Evolutionary conservation across 2,329 filamentous ascomycete species (phyloP), one percentile per base, ranked within the genome.

Genomic region (Diaporthe citri): DNA sequence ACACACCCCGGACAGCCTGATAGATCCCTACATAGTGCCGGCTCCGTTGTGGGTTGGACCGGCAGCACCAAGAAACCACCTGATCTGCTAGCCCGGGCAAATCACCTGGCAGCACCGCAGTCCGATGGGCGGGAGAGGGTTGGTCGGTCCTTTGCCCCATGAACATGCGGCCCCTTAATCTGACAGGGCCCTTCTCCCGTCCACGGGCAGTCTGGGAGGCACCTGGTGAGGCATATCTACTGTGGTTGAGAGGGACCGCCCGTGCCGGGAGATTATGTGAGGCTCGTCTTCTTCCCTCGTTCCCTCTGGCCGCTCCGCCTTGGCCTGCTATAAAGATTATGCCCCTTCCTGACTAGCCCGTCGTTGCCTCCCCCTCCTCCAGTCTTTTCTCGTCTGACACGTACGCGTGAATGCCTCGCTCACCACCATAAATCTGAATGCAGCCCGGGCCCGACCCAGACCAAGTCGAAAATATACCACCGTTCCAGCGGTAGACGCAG

Each of bases 281-380:
- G 74, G 67, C 43, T 72, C 36, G n/a, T 69, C 28, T 64, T 69
- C 51, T 34, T 59, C 22, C 62, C 25, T 31, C 59, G n/a, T 39
- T 48, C 34, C 48, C 46, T n/a, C 39, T 57, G 51, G 51, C 39
- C 31, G 25, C 64, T n/a, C 28, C 34, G 62, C 56, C 69, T 43
- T 51, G 51, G 72, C 46, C 48, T 36, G 71, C 73, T 75, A 75
- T 76, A 75, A 74, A 75, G 57, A 69, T 36, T 55, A 70, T 64
- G 25, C 39, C 52, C 36, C 72, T 62, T 43, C 60, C 55, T 28
- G 52, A 59, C 71, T 48, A 41, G 39, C 39, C 71, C 39, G 25
- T 10, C 7, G 34, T 62, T 39, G 34, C 43, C 28, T 62, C 56
- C 39, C 20, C n/a, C 43, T 52, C 36, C 46, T 25, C 60, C 56